Base-by-base conservation (phyloP, 2,329 filamentous ascomycete species). In the Scopulariopsis brevicaulis region DNA sequence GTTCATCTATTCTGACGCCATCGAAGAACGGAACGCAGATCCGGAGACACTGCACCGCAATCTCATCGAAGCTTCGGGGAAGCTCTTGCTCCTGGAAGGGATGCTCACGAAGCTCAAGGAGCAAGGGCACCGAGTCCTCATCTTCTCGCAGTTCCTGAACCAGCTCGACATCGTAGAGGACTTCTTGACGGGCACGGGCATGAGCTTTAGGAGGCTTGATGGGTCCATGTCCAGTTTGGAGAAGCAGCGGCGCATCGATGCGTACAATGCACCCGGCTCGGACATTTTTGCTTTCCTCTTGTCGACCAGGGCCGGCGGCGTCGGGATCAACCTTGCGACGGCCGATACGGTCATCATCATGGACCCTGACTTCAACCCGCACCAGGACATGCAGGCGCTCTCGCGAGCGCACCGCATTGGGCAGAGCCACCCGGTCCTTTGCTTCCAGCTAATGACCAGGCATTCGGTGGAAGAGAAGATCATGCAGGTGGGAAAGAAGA, bases 301-400 rank as follows among this genome's bases (percentile, higher is more conserved):
- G 0, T 97, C 93, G 0, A 99, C 95, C 3, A 86, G 94, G 62
- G 92, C 95, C 20, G 94, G 94, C 57, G 94, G 95, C 65, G 93
- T 99, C 0, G 95, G 94, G 18, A 99, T 99, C 75, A 99, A 99
- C 67, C 79, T 99, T 58, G 94, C 94, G 0, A 96, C 92, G 8
- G 94, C 94, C 2, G 94, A 99, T 67, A 99, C 94, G 0, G 95
- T 99, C 61, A 96, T 99, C 63, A 96, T 99, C 63, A 84, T 97
- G 63, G 92, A 99, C 65, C 90, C 90, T 0, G 94, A 99, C 67
- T 97, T 96, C 76, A 99, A 99, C 61, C 94, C 94, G 0, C 94
- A 99, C 67, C 94, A 99, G 71, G 95, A 99, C 66, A 88, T 99
- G 48, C 94, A 99, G 70, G 94, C 94, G 0, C 79, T 99, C 34